phyloP scores from a whole-genome alignment of 2,329 filamentous ascomycete species.

The Chaetomium strumarium region DNA sequence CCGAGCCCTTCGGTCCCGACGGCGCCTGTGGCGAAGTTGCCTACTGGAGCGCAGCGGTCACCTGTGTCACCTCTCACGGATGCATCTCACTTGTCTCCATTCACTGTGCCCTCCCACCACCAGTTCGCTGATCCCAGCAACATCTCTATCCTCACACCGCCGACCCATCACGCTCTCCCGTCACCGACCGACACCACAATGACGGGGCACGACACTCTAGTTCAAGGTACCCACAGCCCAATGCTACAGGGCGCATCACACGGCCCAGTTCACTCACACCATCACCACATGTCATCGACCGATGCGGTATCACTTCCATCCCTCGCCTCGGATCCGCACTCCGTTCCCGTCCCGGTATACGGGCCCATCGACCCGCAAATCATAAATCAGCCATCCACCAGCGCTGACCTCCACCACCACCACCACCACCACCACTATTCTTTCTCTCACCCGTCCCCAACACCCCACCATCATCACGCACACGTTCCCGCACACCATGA shows the following conservation, averaged over 20 bases:
- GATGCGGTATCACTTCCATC: slow-evolving; percentile 17
- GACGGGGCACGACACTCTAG: slow-evolving; percentile 24
- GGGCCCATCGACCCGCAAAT: slow-evolving; percentile 57
- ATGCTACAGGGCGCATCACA: slow-evolving; percentile 30
- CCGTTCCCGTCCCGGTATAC: slow-evolving; percentile 35
- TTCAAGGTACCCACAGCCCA: slow-evolving; percentile 24
- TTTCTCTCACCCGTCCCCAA: slow-evolving; percentile 18
- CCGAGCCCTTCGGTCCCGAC: slow-evolving; percentile 17
- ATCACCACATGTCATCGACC: slow-evolving; percentile 29
- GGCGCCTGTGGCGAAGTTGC: slow-evolving; percentile 4
- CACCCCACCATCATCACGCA: slow-evolving; percentile 31
- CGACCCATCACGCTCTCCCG: slow-evolving; percentile 23
- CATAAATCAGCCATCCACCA: slow-evolving; percentile 36
- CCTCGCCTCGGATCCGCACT: slow-evolving; percentile 28
- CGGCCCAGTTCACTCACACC: slow-evolving; percentile 28
- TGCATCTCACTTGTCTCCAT: slow-evolving; percentile 24
- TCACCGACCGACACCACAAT: slow-evolving; percentile 25
- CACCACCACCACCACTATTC: slow-evolving; percentile 21
- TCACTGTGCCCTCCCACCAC: slow-evolving; percentile 30
- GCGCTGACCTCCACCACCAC: neutral
- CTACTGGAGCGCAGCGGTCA: slow-evolving; percentile 6
- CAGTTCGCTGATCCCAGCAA: slow-evolving; percentile 42
- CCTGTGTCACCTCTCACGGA: slow-evolving; percentile 11
- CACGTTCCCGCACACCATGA: slow-evolving; percentile 30
- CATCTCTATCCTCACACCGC: slow-evolving; percentile 38